Evolutionary conservation across 2,329 filamentous ascomycete species (phyloP).

Genomic region (Colletotrichum orchidophilum): DNA sequence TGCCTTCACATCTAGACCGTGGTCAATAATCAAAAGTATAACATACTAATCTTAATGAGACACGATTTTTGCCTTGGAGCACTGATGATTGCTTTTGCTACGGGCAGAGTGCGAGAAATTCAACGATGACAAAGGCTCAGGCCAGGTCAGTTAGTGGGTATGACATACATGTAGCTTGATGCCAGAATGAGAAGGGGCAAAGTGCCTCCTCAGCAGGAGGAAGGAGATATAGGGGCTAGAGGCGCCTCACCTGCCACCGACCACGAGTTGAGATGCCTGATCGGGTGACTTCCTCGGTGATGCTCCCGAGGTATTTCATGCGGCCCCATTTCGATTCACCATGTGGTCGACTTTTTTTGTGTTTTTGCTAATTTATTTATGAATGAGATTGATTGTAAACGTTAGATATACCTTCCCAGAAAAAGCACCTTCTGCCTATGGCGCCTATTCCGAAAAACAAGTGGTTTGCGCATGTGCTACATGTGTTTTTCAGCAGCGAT

Average conservation of each 20-base stretch:
- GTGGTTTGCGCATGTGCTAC: neutral
- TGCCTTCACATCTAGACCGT: neutral
- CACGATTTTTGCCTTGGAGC: neutral
- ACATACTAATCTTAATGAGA: conserved; percentile 18
- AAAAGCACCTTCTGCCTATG: too few species aligned
- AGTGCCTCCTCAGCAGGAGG: too few species aligned
- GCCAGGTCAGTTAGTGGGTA: too few species aligned
- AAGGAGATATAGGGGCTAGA: neutral
- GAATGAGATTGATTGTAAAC: too few species aligned
- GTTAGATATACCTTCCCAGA: too few species aligned
- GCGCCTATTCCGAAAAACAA: too few species aligned
- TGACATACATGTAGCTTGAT: too few species aligned
- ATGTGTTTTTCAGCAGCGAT: neutral
- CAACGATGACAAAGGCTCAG: neutral
- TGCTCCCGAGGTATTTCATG: neutral
- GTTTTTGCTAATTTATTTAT: neutral
- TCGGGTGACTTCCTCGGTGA: neutral
- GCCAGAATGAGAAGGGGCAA: too few species aligned
- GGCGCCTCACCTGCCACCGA: neutral
- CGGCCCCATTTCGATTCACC: neutral
- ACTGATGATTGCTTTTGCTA: neutral
- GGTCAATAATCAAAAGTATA: neutral
- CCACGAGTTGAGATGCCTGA: neutral
- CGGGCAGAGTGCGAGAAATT: neutral
- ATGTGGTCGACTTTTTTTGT: neutral